phyloP scores from a whole-genome alignment of 106 monocot species.

The Platanthera zijinensis region DNA sequence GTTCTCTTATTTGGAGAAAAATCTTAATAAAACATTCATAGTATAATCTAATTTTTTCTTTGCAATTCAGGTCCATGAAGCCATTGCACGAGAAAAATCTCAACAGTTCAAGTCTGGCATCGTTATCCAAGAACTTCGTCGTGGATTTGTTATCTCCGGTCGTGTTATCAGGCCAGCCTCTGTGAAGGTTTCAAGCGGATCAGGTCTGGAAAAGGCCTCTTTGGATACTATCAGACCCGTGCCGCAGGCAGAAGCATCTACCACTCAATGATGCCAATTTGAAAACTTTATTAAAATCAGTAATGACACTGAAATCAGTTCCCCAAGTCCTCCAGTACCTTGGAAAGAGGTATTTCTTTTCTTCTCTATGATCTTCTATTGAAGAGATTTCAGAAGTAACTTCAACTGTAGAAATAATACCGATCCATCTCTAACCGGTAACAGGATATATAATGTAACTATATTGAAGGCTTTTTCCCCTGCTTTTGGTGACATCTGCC shows the following conservation, averaged over 20 bases:
- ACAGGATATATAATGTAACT: too few relatives aligned
- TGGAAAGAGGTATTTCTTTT: neutral
- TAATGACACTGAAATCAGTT: neutral
- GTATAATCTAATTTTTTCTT: neutral
- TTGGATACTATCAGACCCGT: slow-evolving; percentile 10
- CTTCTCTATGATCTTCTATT: too few relatives aligned
- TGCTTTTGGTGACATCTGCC: too few relatives aligned
- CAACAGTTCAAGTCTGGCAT: slow-evolving; percentile 64
- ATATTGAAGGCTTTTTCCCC: too few relatives aligned
- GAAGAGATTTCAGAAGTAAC: too few relatives aligned
- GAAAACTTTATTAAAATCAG: neutral
- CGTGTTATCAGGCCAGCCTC: slow-evolving; percentile 60
- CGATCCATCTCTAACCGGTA: too few relatives aligned
- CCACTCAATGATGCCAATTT: slow-evolving; percentile 19
- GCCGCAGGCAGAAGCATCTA: slow-evolving; percentile 15
- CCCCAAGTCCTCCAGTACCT: neutral
- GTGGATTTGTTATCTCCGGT: slow-evolving; percentile 62
- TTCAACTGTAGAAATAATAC: too few relatives aligned
- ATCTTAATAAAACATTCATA: too few relatives aligned
- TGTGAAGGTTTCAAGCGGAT: slow-evolving; percentile 72
- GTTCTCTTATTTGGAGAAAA: too few relatives aligned
- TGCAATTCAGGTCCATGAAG: slow-evolving; percentile 74
- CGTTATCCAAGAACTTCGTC: slow-evolving; percentile 52
- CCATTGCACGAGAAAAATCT: slow-evolving; percentile 65
- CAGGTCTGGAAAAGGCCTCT: slow-evolving; percentile 24